Evolutionary conservation across 306 rosid species (phyloP), one percentile per base, ranked within the genome.

Genomic region (Prunus dulcis): DNA sequence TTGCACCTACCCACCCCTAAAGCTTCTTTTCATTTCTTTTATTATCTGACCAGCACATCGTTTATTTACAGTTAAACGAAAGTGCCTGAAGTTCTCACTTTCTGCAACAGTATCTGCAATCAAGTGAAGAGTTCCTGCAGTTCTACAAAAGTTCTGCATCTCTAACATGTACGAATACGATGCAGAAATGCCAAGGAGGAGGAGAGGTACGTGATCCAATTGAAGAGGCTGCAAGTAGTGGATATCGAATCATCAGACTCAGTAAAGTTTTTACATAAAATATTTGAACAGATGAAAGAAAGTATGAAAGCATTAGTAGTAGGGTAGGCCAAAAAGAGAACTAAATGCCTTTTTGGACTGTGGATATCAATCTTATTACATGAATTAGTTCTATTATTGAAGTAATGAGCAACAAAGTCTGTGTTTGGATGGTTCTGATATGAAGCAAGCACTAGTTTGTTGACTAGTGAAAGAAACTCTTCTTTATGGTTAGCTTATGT

Each of bases 1-100:
- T 30, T 75, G 77, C 65, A 43, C 85, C 73, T 73, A 67, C 28
- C 65, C 43, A 38, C 43, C 71, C 67, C 65, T 20, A 78, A 74
- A 82, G 60, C 61, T 67, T 19, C 65, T 67, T 62, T 38, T 27
- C 43, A 1, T 38, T 38, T 38, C 43, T 38, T 38, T 6, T 27
- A 57, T 22, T 22, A 66, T 60, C 66, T 28, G 64, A 64, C 15
- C 5, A 10, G 11, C 43, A 38, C 43, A 38, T 38, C 9, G 43
- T 38, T 38, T 38, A 38, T 1, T 38, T 7, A 38, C 7, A 57
- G 30, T 27, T 30, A 56, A 30, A 64, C 3, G 49, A 30, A 60
- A 25, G 38, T 17, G 65, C 25, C 65, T 60, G 65, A 60, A 60
- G 32, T 60, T 60, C 64, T 23, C 34, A 12, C 25, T n/a, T n/a